phyloP scores from a whole-genome alignment of 2,329 filamentous ascomycete genomes.

The Calonectria honghensis region DNA sequence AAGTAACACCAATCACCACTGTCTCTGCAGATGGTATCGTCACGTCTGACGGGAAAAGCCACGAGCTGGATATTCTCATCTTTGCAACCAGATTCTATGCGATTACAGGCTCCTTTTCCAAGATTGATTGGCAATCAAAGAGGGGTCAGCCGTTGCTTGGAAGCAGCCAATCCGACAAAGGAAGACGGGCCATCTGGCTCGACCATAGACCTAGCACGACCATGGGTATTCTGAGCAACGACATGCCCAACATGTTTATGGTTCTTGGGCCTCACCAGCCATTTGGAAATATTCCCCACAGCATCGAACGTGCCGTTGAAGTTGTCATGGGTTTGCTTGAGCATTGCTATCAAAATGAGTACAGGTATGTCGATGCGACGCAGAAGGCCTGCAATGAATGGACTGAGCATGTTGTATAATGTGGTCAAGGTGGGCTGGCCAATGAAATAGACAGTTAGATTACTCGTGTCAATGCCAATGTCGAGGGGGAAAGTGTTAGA shows the following conservation, averaged over 20 bases:
- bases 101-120: constrained; percentile 44
- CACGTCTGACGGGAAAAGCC: constrained; percentile 34
- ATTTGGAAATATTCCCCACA: constrained; percentile 45
- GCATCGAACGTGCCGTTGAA: constrained; percentile 38
- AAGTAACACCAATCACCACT: constrained; percentile 34
- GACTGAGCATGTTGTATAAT: constrained; percentile 66
- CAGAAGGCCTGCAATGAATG: constrained; percentile 44
- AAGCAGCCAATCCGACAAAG: constrained; percentile 33
- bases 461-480: constrained; percentile 69
- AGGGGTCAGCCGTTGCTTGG: constrained; percentile 36
- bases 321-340: constrained; percentile 39
- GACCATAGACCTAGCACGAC: constrained; percentile 42
- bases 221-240: constrained; percentile 32
- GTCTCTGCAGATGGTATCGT: constrained; percentile 35
- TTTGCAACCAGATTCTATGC: constrained; percentile 48
- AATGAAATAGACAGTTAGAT: constrained; percentile 68
- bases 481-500: not conserved
- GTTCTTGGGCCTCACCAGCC: constrained; percentile 48
- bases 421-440: constrained; percentile 63
- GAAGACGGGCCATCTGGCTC: constrained; percentile 43
- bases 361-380: constrained; percentile 36
- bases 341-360: constrained; percentile 39
- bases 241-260: constrained; percentile 53
- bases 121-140: constrained; percentile 46
- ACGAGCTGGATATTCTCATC: constrained; percentile 45